Conservation (phyloP, 257 asterid genomes). For the Gentiana straminea region DNA sequence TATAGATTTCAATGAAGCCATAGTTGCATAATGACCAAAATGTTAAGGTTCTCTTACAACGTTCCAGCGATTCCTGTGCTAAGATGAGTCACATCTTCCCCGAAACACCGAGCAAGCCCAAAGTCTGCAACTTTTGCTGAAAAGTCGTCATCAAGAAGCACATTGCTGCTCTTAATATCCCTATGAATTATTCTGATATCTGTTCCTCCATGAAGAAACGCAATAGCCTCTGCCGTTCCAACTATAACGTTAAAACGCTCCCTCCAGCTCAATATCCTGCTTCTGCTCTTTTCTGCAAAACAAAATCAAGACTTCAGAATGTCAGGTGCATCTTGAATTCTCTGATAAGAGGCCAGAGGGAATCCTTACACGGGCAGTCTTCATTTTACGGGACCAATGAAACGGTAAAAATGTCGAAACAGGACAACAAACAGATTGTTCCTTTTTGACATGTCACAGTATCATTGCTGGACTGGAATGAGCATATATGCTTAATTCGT, state of each 20-base stretch:
- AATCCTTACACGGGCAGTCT: no score
- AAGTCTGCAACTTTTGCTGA: conserved; percentile 77
- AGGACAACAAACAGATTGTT: no score
- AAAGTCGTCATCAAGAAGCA: conserved; percentile 64
- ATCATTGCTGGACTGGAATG: no score
- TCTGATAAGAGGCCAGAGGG: no score
- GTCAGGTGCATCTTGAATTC: no score
- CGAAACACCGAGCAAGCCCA: conserved; percentile 77
- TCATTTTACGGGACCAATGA: no score
- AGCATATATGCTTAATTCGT: no score
- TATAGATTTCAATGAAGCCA: no score
- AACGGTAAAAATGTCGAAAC: no score
- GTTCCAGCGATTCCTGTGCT: conserved; percentile 96
- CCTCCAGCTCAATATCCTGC: conserved; percentile 53
- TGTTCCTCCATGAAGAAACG: conserved; percentile 63
- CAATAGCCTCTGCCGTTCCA: conserved; percentile 86
- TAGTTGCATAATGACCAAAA: no score
- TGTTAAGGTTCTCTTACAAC: conserved; percentile 34
- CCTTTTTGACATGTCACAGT: no score
- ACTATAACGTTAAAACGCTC: conserved; percentile 53
- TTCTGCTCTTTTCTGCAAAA: conserved; percentile 46
- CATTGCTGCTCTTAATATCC: conserved; percentile 81
- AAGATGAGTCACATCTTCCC: conserved; percentile 71
- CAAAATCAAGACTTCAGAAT: conserved; percentile 6
- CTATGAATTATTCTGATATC: conserved; percentile 59